Conservation (phyloP, 2,329 filamentous ascomycete genomes). For the Tothia fuscella region DNA sequence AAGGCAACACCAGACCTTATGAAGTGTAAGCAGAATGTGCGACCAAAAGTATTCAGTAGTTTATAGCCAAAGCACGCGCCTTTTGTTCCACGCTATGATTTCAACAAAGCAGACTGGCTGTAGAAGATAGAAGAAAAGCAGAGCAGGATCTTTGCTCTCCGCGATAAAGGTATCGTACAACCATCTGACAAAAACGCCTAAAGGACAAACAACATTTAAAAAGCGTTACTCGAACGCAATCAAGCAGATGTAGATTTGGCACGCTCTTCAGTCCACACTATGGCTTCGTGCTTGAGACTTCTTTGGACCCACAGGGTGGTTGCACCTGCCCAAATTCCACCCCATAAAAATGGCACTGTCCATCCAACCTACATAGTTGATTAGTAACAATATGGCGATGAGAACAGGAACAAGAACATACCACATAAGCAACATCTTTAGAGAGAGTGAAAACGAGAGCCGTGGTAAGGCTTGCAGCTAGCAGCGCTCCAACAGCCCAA, state of each 20-base stretch:
- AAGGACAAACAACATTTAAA: too few species aligned
- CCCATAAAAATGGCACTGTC: constrained; percentile 39
- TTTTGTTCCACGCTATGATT: too few species aligned
- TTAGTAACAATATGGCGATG: not conserved
- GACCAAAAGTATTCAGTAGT: too few species aligned
- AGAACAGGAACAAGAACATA: constrained; percentile 20
- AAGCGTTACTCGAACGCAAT: not conserved
- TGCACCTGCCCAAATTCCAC: constrained; percentile 32
- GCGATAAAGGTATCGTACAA: too few species aligned
- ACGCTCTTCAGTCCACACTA: constrained; percentile 23
- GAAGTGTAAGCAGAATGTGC: too few species aligned
- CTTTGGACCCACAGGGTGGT: constrained; percentile 35
- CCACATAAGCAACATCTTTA: constrained; percentile 35
- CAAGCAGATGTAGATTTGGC: constrained; percentile 3
- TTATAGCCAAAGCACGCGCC: too few species aligned
- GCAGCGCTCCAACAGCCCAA: constrained; percentile 37
- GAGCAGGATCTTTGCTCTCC: too few species aligned
- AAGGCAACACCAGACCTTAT: too few species aligned
- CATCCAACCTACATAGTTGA: constrained; percentile 28
- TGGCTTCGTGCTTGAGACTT: constrained; percentile 22
- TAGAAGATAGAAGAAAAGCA: too few species aligned
- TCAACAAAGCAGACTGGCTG: too few species aligned
- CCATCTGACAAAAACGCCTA: too few species aligned
- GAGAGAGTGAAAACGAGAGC: constrained; percentile 36
- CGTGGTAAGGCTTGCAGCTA: constrained; percentile 28